Percentiles rank a stretch among this genome's conserved stretches.
phyloP scores from a whole-genome alignment of 345 rosid species.

The Kandelia obovata region DNA sequence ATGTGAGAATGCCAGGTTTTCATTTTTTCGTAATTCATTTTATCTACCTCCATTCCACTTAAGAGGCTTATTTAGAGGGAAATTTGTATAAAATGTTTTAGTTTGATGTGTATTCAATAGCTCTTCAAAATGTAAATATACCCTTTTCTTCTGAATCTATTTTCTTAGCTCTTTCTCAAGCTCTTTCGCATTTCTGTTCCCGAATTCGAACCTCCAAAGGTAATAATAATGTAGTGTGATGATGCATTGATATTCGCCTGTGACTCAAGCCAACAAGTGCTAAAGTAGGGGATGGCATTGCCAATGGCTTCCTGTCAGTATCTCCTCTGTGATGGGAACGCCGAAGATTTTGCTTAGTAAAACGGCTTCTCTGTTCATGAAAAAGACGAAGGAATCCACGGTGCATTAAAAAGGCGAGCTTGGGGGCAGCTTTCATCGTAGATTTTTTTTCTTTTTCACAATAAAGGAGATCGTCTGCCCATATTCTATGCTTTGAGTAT shows the following conservation, averaged over 20 bases:
- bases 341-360: background rate
- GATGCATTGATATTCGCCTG: constrained; percentile 24
- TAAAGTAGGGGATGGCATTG: background rate
- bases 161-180: background rate
- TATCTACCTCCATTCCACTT: constrained; percentile 11
- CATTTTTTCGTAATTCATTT: background rate
- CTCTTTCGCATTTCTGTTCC: background rate
- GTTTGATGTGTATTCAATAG: constrained; percentile 5
- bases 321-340: background rate
- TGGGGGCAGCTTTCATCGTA: no score
- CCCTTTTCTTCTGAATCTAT: constrained; percentile 3
- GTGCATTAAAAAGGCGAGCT: no score
- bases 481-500: background rate
- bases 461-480: background rate
- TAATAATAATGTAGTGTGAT: background rate
- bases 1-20: constrained; percentile 3
- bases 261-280: constrained; percentile 21
- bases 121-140: constrained; percentile 11
- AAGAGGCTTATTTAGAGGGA: constrained; percentile 19
- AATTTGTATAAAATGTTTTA: constrained; percentile 35
- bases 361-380: background rate
- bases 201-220: constrained; percentile 12
- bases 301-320: background rate
- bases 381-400: background rate
- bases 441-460: no score